These are phyloP conservation scores for Chlamydomonas incerta DNA, from an alignment of 139 green algal species.

Conservation along the genomic window DNA sequence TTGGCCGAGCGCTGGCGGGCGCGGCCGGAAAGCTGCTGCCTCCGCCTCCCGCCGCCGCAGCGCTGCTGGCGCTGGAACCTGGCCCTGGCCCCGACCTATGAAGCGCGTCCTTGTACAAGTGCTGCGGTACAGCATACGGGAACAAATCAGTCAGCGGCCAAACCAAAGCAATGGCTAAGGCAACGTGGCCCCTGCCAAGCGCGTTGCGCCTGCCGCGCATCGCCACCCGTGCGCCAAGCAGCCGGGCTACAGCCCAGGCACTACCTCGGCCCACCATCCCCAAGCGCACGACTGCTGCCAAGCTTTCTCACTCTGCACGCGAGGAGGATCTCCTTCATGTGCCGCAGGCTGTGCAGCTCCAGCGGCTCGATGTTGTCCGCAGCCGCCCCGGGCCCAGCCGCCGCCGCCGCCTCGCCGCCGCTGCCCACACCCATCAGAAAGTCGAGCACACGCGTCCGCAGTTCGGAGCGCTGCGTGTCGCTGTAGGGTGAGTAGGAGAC, in stretches of 20 bases:
- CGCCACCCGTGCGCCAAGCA: too few species aligned
- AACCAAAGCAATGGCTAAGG: too few species aligned
- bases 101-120: neutral
- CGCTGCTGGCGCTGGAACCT: neutral
- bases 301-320: neutral
- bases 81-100: neutral
- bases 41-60: too few species aligned
- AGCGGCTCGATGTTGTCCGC: slow-evolving; percentile 45
- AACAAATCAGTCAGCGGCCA: too few species aligned
- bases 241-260: too few species aligned
- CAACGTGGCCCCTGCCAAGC: too few species aligned
- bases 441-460: slow-evolving; percentile 36
- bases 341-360: slow-evolving; percentile 52
- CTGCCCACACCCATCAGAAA: slow-evolving; percentile 26
- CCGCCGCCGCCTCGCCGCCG: neutral
- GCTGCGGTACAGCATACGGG: neutral
- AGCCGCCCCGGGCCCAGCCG: neutral
- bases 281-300: too few species aligned
- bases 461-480: slow-evolving; percentile 30
- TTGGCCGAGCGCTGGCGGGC: neutral
- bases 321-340: slow-evolving; percentile 59
- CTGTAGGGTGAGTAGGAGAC: slow-evolving; percentile 55
- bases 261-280: too few species aligned
- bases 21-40: neutral
- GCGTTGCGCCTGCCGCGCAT: too few species aligned